Evolutionary conservation across 129 eudicot genomes (phyloP).

Genomic region (Centrapalus pauciflorus): DNA sequence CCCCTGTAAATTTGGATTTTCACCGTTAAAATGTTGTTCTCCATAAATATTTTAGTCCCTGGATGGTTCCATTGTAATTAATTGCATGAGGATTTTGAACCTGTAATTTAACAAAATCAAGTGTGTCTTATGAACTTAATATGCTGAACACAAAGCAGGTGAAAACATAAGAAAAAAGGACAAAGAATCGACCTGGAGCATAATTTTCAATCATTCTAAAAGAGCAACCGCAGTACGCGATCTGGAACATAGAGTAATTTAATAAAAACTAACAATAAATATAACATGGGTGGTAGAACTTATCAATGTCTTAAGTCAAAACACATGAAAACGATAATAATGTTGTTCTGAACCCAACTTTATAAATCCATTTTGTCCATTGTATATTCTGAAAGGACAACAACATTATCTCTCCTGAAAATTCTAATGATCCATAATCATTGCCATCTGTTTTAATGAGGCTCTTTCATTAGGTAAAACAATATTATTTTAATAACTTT

Average conservation of each 20-base stretch:
- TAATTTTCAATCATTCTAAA: slow-evolving; percentile 70
- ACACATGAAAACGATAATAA: neutral
- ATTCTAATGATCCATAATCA: neutral
- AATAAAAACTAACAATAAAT: neutral
- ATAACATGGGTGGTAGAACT: neutral
- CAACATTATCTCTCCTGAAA: neutral
- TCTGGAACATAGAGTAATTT: slow-evolving; percentile 36
- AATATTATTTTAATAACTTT: neutral
- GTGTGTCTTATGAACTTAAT: neutral
- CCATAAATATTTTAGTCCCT: slow-evolving; percentile 92
- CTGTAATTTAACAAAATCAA: slow-evolving; percentile 31
- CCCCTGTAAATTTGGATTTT: too few species aligned
- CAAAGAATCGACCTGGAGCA: slow-evolving; percentile 53
- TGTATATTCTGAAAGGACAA: neutral
- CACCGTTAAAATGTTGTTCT: too few species aligned
- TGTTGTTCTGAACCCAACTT: neutral
- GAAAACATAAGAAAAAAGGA: neutral
- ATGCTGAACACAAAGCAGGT: slow-evolving; percentile 3
- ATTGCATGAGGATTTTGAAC: slow-evolving; percentile 92
- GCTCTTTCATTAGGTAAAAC: neutral
- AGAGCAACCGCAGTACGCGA: slow-evolving; percentile 96
- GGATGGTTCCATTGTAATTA: slow-evolving; percentile 87
- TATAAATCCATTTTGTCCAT: neutral
- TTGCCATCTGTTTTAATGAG: neutral
- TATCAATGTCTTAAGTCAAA: neutral